A percentile compares a stretch with the other conserved stretches of the same genome.
phyloP scores from a whole-genome alignment of 2,329 filamentous ascomycete species.

The Fusarium bactridioides region DNA sequence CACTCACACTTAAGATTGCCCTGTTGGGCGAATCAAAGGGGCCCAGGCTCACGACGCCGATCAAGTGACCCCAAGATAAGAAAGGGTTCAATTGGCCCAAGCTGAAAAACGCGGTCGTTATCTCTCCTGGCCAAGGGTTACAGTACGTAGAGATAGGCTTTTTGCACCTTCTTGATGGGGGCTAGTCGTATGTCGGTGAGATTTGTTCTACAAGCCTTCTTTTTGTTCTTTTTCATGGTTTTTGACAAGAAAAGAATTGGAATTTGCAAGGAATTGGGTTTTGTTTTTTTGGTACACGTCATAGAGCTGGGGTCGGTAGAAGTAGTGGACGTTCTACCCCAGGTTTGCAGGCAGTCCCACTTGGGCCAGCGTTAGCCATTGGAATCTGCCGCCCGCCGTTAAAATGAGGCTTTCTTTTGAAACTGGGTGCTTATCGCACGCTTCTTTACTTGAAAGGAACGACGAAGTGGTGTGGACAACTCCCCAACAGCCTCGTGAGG shows the following conservation, averaged over 20 bases:
- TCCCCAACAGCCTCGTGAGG: neutral
- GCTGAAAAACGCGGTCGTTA: neutral
- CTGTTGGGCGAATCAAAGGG: neutral
- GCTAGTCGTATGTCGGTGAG: neutral
- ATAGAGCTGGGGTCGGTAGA: neutral
- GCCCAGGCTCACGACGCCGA: neutral
- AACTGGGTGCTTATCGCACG: neutral
- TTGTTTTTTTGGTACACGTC: neutral
- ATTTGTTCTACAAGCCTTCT: constrained; percentile 1
- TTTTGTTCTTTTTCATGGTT: neutral
- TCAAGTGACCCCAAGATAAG: neutral
- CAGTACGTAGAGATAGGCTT: neutral
- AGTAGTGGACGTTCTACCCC: neutral
- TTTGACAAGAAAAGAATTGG: neutral
- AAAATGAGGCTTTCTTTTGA: neutral
- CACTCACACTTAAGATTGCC: neutral
- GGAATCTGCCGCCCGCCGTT: neutral
- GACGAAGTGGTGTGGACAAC: neutral
- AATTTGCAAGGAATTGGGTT: neutral
- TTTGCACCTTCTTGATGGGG: neutral
- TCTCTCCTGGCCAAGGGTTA: neutral
- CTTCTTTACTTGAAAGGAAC: neutral
- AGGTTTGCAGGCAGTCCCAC: neutral
- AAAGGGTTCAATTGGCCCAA: neutral
- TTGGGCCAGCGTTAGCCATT: neutral